Conservation (phyloP, 495 filamentous ascomycete genomes). For the Terfezia claveryi region DNA sequence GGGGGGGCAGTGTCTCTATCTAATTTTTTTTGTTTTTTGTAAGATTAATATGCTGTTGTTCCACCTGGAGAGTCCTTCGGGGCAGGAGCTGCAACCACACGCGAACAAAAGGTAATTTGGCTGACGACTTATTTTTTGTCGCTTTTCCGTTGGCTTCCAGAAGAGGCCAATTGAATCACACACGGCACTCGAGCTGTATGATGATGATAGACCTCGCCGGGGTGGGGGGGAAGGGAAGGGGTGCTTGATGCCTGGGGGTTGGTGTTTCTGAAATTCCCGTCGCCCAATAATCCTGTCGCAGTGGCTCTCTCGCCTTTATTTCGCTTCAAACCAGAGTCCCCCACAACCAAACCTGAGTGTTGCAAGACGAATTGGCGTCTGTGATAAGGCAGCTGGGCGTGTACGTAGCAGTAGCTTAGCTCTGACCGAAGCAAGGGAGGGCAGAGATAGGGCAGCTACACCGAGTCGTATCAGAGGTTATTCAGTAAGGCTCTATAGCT, state of each 20-base stretch:
- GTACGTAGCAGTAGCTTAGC: background rate
- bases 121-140: too few species aligned
- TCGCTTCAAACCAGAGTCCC: background rate
- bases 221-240: background rate
- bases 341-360: background rate
- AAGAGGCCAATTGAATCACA: too few species aligned
- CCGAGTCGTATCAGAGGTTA: background rate
- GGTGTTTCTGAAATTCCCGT: background rate
- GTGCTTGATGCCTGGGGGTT: background rate
- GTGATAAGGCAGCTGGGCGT: background rate
- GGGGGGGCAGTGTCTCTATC: too few species aligned
- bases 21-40: background rate
- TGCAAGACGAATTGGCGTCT: too few species aligned
- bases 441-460: background rate
- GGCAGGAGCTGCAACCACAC: background rate
- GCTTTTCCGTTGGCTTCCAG: too few species aligned
- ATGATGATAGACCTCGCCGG: too few species aligned
- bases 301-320: background rate
- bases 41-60: background rate
- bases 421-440: background rate
- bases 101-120: too few species aligned
- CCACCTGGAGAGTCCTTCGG: background rate
- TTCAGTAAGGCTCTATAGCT: background rate
- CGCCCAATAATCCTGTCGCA: background rate
- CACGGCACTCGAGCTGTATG: too few species aligned